Evolutionary conservation across 1,139 yeast species (phyloP), one percentile per base, ranked within the genome.

Genomic region (Pichia sp.): DNA sequence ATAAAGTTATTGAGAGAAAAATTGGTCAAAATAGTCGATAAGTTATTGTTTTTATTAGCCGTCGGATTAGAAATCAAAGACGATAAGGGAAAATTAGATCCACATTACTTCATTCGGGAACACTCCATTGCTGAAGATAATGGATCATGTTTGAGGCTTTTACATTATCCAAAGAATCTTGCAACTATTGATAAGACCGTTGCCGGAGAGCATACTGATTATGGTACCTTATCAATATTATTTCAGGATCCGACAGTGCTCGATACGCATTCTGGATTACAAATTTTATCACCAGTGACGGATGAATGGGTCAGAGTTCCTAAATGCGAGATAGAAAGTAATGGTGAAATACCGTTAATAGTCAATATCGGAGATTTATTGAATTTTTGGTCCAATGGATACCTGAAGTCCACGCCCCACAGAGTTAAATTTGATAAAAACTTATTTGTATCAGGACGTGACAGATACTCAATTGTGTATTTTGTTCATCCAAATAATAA

Each of bases 401-500:
- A 73, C 38, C 62, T 76, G 46, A 73, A 70, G 50, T 72, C 78
- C 4, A 76, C 81, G 1, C 65, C 75, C 29, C 81, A 76, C 54
- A 60, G 81, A 52, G 90, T 75, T 51, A 75, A 71, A 59, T 84
- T 75, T 64, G 86, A 83, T 2, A 69, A 67, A 31, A 67, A 67
- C 47, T 74, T 70, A 33, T 81, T 72, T 58, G 75, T 64, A 51
- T 65, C 68, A 9, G 84, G 83, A 16, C 75, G 73, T 46, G 87
- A 82, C 52, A 72, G 95, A 51, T 85, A 85, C 62, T 81, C 92
- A 0, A 81, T 85, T 54, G 95, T 82, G 2, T 82, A 81, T 56
- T 86, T 86, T 67, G 76, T 84, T 48, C 95, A 86, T 57, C 95
- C 95, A 2, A 80, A 79, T 49, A 78, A 83, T 52, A 75, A 73